phyloP scores from a whole-genome alignment of 176 grass and related monocot species.

The Bromus sterilis region DNA sequence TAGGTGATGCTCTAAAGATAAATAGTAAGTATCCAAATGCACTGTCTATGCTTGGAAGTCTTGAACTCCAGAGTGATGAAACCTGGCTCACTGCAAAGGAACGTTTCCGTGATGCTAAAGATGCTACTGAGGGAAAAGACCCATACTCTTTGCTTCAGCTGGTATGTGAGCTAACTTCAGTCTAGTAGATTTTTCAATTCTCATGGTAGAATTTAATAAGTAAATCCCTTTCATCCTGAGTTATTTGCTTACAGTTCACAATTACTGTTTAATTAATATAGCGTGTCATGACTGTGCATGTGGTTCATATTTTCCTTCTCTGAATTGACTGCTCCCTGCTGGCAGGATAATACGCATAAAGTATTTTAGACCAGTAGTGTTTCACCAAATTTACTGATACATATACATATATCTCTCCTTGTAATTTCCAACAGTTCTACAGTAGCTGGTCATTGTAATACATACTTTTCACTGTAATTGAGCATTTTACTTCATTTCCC shows the following conservation, averaged over 20 bases:
- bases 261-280: not conserved
- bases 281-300: not conserved
- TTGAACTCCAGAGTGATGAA: conserved; percentile 83
- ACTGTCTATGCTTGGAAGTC: conserved; percentile 79
- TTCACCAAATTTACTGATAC: not conserved
- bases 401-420: not conserved
- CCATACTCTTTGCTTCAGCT: conserved; percentile 82
- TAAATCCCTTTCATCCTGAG: not conserved
- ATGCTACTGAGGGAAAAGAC: conserved; percentile 78
- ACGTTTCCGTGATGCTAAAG: conserved; percentile 79
- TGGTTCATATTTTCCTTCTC: not conserved
- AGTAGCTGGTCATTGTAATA: not conserved
- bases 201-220: not conserved
- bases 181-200: not conserved
- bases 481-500: not conserved
- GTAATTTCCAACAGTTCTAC: not conserved
- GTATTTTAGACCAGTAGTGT: not conserved
- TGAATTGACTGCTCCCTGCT: not conserved
- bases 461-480: not conserved
- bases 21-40: conserved; percentile 83
- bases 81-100: conserved; percentile 90
- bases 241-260: not conserved
- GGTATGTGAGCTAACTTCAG: conserved; percentile 32
- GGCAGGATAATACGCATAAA: not conserved
- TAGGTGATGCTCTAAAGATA: conserved; percentile 88